Conservation (phyloP, 306 rosid genomes). For the Sesbania bispinosa region DNA sequence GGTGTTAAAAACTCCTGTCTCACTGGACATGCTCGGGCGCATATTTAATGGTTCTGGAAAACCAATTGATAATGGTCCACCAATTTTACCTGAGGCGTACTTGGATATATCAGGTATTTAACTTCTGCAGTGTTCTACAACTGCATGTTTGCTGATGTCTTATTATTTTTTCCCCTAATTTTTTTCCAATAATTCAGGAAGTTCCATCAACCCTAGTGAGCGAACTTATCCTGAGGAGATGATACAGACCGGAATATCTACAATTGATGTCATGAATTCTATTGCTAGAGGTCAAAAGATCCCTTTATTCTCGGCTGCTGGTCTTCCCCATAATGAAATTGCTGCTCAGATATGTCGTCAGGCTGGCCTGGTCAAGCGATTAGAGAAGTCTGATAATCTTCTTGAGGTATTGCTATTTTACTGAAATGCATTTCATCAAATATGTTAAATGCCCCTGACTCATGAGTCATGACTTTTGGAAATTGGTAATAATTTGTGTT, state of each 20-base stretch:
- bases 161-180: not conserved
- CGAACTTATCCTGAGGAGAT: constrained; percentile 99
- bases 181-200: constrained; percentile 53
- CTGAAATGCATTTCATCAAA: not conserved
- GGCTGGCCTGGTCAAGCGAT: constrained; percentile 97
- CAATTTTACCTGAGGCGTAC: constrained; percentile 98
- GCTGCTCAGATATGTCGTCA: constrained; percentile 99
- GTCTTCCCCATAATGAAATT: constrained; percentile 98
- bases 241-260: constrained; percentile 99
- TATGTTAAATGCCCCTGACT: constrained; percentile 10
- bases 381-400: constrained; percentile 87
- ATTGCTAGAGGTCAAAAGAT: constrained; percentile 99
- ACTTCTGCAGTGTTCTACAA: not conserved
- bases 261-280: constrained; percentile 99
- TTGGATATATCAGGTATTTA: constrained; percentile 86
- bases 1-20: constrained; percentile 99
- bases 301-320: constrained; percentile 98
- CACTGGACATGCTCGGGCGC: constrained; percentile 97
- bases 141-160: not conserved
- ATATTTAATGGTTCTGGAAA: constrained; percentile 99
- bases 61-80: constrained; percentile 98
- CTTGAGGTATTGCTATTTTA: constrained; percentile 64
- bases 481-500: not conserved
- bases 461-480: not conserved
- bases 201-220: constrained; percentile 99